Percentiles rank a stretch among this genome's conserved stretches.
Evolutionary conservation across 345 rosid genomes (phyloP).

Genomic region (Cochlearia excelsa): DNA sequence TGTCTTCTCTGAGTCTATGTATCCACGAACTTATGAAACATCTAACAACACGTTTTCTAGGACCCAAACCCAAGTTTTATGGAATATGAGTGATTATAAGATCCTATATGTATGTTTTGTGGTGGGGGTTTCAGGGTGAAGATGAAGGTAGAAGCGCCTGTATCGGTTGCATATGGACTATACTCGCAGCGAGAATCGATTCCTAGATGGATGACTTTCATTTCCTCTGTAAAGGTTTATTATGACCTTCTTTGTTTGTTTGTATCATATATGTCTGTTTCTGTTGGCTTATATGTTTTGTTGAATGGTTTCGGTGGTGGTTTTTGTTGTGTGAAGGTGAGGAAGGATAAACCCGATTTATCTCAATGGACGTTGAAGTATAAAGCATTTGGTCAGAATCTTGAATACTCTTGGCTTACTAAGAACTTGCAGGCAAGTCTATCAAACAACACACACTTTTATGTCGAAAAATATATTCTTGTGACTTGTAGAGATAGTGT

Average conservation of each 20-base stretch:
- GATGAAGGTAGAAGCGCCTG: slow-evolving; percentile 73
- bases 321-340: slow-evolving; percentile 40
- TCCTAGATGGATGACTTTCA: slow-evolving; percentile 92
- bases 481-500: too few relatives aligned
- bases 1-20: too few relatives aligned
- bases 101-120: too few relatives aligned
- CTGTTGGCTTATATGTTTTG: not conserved
- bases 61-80: too few relatives aligned
- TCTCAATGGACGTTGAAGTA: slow-evolving; percentile 80
- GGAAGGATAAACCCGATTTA: slow-evolving; percentile 72
- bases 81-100: too few relatives aligned
- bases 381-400: slow-evolving; percentile 74
- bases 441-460: not conserved
- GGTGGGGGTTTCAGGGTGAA: slow-evolving; percentile 56
- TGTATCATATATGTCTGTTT: not conserved
- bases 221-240: slow-evolving; percentile 75
- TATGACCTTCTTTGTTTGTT: not conserved
- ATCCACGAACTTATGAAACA: too few relatives aligned
- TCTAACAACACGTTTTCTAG: too few relatives aligned
- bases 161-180: slow-evolving; percentile 61
- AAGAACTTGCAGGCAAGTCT: slow-evolving; percentile 75
- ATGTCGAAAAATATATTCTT: not conserved
- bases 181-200: slow-evolving; percentile 79
- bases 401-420: slow-evolving; percentile 92
- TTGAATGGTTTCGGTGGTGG: not conserved